These are phyloP conservation scores for Claviceps arundinis DNA, from an alignment of 2,329 filamentous ascomycete genomes.

Conservation along the genomic window DNA sequence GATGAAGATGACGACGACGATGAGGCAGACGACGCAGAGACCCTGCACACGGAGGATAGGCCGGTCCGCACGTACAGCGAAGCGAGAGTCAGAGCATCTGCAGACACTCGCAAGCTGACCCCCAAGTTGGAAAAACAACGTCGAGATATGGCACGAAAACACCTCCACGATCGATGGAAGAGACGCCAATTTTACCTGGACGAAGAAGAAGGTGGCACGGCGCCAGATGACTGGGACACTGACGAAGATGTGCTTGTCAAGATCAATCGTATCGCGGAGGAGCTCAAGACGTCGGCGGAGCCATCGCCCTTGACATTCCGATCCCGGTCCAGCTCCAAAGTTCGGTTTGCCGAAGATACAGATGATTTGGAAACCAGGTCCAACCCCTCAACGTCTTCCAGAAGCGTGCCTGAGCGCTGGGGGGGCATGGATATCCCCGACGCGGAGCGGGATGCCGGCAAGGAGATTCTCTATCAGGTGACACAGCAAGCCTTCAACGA, in stretches of 20 bases:
- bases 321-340: constrained; percentile 64
- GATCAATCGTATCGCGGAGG: constrained; percentile 16
- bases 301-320: constrained; percentile 15
- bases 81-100: constrained; percentile 23
- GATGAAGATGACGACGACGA: constrained; percentile 12
- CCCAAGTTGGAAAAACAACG: constrained; percentile 26
- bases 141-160: constrained; percentile 32
- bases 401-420: constrained; percentile 61
- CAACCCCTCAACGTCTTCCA: constrained; percentile 59
- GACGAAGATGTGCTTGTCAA: constrained; percentile 42
- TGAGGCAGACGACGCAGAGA: constrained; percentile 11
- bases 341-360: constrained; percentile 60
- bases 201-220: constrained; percentile 63
- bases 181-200: constrained; percentile 71
- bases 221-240: constrained; percentile 50
- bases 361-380: constrained; percentile 59
- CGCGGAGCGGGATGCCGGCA: constrained; percentile 69
- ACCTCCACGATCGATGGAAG: constrained; percentile 60
- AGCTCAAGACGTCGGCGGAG: constrained; percentile 29
- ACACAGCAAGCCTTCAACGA: constrained; percentile 88
- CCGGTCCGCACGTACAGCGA: constrained; percentile 24
- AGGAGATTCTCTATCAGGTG: constrained; percentile 81
- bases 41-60: constrained; percentile 4
- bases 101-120: constrained; percentile 21
- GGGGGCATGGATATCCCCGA: constrained; percentile 67